Evolutionary conservation across 345 rosid species (phyloP).

Genomic region (Geranium rotundifolium): DNA sequence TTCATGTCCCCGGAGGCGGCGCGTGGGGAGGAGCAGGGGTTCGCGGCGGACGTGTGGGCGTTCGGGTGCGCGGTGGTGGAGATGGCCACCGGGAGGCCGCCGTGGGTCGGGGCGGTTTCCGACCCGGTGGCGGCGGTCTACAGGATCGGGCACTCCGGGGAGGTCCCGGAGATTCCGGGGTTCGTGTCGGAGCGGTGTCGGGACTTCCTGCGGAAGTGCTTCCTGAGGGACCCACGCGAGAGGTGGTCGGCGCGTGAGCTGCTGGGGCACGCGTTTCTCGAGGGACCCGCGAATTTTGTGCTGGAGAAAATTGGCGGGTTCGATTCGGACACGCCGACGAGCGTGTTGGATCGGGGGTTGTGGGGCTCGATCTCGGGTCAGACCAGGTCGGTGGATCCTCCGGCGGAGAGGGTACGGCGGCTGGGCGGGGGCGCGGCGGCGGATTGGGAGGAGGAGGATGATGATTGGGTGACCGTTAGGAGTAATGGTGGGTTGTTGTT

Average conservation of each 20-base stretch:
- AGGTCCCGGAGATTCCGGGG: slow-evolving; percentile 32
- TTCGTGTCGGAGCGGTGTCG: slow-evolving; percentile 24
- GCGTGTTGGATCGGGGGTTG: slow-evolving; percentile 20
- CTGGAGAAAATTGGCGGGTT: neutral
- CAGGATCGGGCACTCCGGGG: slow-evolving; percentile 33
- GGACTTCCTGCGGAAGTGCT: slow-evolving; percentile 45
- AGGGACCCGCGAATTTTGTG: neutral
- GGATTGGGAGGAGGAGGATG: slow-evolving; percentile 30
- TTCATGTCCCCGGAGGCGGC: slow-evolving; percentile 72
- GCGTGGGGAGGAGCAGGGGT: slow-evolving; percentile 41
- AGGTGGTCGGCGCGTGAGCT: slow-evolving; percentile 43
- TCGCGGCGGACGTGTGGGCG: slow-evolving; percentile 52
- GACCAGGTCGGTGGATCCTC: slow-evolving; percentile 2
- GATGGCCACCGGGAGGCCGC: slow-evolving; percentile 42
- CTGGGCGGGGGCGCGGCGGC: slow-evolving; percentile 16
- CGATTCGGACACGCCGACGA: slow-evolving; percentile 25
- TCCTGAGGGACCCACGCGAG: slow-evolving; percentile 31
- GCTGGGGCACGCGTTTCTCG: slow-evolving; percentile 30
- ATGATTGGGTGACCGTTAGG: slow-evolving; percentile 38
- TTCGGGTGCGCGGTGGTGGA: slow-evolving; percentile 49
- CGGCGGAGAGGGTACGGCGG: slow-evolving; percentile 24
- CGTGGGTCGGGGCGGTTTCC: slow-evolving; percentile 23
- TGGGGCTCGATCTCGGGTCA: slow-evolving; percentile 24
- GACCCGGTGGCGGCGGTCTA: slow-evolving; percentile 38
- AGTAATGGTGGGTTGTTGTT: slow-evolving; percentile 1